Percentiles rank a stretch among this genome's conserved stretches.
phyloP scores from a whole-genome alignment of 1,284 basidiomycete genomes.

The Ustilago trichophora region DNA sequence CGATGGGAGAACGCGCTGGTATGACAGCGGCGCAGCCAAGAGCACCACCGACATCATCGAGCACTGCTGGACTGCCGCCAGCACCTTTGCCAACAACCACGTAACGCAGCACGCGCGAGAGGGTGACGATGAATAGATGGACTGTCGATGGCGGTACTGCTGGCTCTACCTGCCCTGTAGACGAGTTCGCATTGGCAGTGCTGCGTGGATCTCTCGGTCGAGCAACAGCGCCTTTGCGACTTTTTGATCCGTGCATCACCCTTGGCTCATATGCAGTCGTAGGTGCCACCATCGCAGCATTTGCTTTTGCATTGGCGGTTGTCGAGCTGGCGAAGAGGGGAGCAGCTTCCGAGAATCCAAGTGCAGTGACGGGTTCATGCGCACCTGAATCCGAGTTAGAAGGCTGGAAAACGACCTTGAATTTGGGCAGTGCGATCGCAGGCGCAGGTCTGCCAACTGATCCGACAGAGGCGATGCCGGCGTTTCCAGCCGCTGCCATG shows the following conservation, averaged over 20 bases:
- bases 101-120: conserved; percentile 80
- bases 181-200: neutral
- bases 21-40: conserved; percentile 78
- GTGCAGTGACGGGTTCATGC: conserved; percentile 86
- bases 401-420: conserved; percentile 63
- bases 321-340: neutral
- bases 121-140: conserved; percentile 86
- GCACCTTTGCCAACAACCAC: conserved; percentile 81
- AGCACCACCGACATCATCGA: conserved; percentile 86
- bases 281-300: neutral
- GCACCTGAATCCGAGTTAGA: conserved; percentile 21
- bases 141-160: conserved; percentile 67
- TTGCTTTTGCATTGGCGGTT: conserved; percentile 2
- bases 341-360: conserved; percentile 78
- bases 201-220: conserved; percentile 27
- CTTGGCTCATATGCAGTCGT: conserved; percentile 29
- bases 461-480: conserved; percentile 19
- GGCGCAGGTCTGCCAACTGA: conserved; percentile 21
- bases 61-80: conserved; percentile 72
- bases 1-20: conserved; percentile 9
- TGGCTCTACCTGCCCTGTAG: conserved; percentile 1
- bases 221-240: conserved; percentile 32
- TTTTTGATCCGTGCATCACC: conserved; percentile 28
- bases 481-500: conserved; percentile 66
- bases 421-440: conserved; percentile 58